Evolutionary conservation across 371 early-diverging fungal species (phyloP).

Genomic region (Apophysomyces trapeziformis): DNA sequence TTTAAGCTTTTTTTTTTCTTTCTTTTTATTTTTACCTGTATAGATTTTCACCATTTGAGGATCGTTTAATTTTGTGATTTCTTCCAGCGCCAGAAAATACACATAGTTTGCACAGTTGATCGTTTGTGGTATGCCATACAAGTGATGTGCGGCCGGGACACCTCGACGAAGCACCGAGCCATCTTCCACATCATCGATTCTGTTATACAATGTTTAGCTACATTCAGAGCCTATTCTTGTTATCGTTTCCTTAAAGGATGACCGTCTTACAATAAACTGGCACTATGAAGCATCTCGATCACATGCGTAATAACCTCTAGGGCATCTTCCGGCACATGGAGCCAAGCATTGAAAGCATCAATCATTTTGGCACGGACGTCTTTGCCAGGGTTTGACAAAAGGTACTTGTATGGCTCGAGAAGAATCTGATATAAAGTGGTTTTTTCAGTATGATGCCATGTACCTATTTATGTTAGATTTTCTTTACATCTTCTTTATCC

Average conservation of each 20-base stretch:
- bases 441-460: neutral
- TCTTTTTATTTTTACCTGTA: conserved; percentile 50
- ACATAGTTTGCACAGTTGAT: conserved; percentile 97
- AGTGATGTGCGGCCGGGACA: conserved; percentile 94
- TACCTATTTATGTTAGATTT: neutral
- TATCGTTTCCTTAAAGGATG: neutral
- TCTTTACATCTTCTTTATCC: conserved; percentile 3
- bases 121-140: conserved; percentile 89
- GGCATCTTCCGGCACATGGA: conserved; percentile 72
- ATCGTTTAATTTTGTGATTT: conserved; percentile 71
- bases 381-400: conserved; percentile 85
- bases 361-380: conserved; percentile 89
- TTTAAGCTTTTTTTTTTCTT: neutral
- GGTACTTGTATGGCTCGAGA: conserved; percentile 84
- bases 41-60: conserved; percentile 78
- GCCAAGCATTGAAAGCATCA: conserved; percentile 88
- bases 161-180: conserved; percentile 88
- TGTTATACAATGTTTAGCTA: conserved; percentile 21
- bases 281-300: conserved; percentile 93
- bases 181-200: conserved; percentile 97
- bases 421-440: conserved; percentile 48
- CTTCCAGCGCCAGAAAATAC: conserved; percentile 89
- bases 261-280: conserved; percentile 79
- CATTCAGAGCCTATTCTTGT: no score
- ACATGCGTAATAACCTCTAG: conserved; percentile 76